Conservation (phyloP, 2,329 filamentous ascomycete genomes). For the Colletotrichum kahawae region DNA sequence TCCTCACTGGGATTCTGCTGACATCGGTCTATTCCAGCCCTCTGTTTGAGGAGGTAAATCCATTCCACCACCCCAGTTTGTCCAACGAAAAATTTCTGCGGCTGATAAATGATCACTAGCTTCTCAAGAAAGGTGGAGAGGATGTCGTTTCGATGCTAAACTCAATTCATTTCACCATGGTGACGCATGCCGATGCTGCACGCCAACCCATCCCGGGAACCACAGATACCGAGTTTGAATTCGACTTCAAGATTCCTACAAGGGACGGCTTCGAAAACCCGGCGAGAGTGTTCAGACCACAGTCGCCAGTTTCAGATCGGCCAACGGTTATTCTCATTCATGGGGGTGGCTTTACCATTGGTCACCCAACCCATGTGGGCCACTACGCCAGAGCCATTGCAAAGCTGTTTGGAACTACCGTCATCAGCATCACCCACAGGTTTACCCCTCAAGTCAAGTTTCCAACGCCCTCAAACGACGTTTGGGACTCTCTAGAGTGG, state of each 20-base stretch:
- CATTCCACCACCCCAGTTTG: not conserved
- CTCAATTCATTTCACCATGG: not conserved
- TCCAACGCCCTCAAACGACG: slow-evolving; percentile 45
- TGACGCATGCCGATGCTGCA: not conserved
- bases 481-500: slow-evolving; percentile 36
- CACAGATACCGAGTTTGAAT: not conserved
- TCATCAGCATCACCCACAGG: slow-evolving; percentile 50
- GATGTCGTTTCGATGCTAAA: not conserved
- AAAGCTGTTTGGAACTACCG: not conserved
- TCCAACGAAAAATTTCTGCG: not conserved
- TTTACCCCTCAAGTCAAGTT: slow-evolving; percentile 52
- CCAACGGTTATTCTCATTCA: slow-evolving; percentile 11
- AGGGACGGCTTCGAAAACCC: slow-evolving; percentile 1
- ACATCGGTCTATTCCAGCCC: not conserved
- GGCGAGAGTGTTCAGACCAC: not conserved
- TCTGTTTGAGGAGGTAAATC: not conserved
- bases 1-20: not conserved
- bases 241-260: slow-evolving; percentile 7
- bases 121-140: not conserved
- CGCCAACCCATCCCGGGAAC: not conserved
- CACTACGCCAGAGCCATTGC: not conserved
- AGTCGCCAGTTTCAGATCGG: not conserved
- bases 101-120: not conserved
- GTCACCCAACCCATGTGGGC: not conserved
- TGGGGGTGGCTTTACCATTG: slow-evolving; percentile 18